Evolutionary conservation across 2,329 filamentous ascomycete genomes (phyloP).

Genomic region (Hymenoscyphus scutula): DNA sequence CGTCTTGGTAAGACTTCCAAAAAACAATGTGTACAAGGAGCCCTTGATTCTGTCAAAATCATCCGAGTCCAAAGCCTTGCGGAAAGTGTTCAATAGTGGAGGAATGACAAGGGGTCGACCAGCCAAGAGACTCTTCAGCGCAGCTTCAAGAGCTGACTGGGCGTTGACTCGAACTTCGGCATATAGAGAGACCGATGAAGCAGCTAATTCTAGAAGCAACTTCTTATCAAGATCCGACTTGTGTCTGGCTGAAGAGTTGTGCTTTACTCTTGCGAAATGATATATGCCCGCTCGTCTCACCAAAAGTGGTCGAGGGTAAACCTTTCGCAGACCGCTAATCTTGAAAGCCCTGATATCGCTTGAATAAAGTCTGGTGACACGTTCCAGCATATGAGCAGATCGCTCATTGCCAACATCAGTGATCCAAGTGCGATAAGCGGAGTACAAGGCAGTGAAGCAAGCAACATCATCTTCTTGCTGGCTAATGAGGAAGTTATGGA

Average conservation of each 20-base stretch:
- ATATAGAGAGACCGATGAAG: slow-evolving; percentile 87
- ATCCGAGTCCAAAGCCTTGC: slow-evolving; percentile 71
- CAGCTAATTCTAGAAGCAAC: slow-evolving; percentile 79
- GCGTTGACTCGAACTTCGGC: slow-evolving; percentile 94
- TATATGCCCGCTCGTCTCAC: slow-evolving; percentile 93
- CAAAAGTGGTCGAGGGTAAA: slow-evolving; percentile 88
- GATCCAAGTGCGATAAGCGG: slow-evolving; percentile 93
- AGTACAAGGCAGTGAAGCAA: slow-evolving; percentile 90
- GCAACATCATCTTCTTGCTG: slow-evolving; percentile 94
- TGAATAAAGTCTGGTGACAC: slow-evolving; percentile 78
- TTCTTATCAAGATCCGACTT: slow-evolving; percentile 88
- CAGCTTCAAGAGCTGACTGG: slow-evolving; percentile 88
- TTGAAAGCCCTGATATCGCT: slow-evolving; percentile 92
- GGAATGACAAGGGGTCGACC: slow-evolving; percentile 87
- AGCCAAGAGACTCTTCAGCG: slow-evolving; percentile 85
- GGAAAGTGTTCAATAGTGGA: slow-evolving; percentile 74
- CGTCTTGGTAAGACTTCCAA: slow-evolving; percentile 84
- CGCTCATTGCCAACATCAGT: slow-evolving; percentile 96
- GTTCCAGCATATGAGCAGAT: slow-evolving; percentile 88
- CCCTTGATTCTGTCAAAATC: slow-evolving; percentile 95
- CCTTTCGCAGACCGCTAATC: slow-evolving; percentile 86
- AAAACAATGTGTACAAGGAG: slow-evolving; percentile 84
- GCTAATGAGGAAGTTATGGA: slow-evolving; percentile 77
- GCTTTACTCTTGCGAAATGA: slow-evolving; percentile 87
- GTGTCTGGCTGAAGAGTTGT: slow-evolving; percentile 84